These are phyloP conservation scores for Leishmania lainsoni DNA, from an alignment of 208 protist species.

Conservation along the genomic window DNA sequence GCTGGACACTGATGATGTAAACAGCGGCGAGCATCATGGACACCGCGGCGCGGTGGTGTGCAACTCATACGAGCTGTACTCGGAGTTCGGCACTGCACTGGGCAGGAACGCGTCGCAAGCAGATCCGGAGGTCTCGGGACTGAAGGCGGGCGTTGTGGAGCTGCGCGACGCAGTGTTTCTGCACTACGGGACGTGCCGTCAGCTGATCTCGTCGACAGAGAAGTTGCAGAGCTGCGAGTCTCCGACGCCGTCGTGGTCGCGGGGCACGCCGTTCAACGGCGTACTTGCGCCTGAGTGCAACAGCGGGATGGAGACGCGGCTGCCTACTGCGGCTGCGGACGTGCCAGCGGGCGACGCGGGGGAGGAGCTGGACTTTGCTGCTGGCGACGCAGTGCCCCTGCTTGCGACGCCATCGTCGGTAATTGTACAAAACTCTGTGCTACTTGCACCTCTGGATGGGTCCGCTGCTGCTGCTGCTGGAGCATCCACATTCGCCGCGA, in stretches of 20 bases:
- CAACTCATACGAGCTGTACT: conserved; percentile 46
- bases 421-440: conserved; percentile 31
- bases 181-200: conserved; percentile 47
- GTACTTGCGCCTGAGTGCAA: conserved; percentile 18
- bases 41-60: conserved; percentile 14
- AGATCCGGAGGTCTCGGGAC: conserved; percentile 12
- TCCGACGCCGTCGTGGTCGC: conserved; percentile 27
- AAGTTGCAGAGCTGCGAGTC: conserved; percentile 31
- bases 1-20: background rate
- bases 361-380: conserved; percentile 15
- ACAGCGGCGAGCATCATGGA: background rate
- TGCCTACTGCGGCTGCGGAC: background rate
- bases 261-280: conserved; percentile 27
- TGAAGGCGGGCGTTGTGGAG: conserved; percentile 42
- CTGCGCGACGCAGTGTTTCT: conserved; percentile 38
- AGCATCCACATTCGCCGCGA: background rate
- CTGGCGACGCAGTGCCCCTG: conserved; percentile 33
- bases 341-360: background rate
- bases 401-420: conserved; percentile 31
- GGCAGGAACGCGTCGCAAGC: conserved; percentile 18
- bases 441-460: conserved; percentile 26
- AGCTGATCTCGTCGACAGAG: conserved; percentile 40
- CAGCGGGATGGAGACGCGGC: background rate
- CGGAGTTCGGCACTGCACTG: conserved; percentile 42
- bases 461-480: background rate